phyloP scores from a whole-genome alignment of 768 basidiomycete species.

The Cyathus striatus region DNA sequence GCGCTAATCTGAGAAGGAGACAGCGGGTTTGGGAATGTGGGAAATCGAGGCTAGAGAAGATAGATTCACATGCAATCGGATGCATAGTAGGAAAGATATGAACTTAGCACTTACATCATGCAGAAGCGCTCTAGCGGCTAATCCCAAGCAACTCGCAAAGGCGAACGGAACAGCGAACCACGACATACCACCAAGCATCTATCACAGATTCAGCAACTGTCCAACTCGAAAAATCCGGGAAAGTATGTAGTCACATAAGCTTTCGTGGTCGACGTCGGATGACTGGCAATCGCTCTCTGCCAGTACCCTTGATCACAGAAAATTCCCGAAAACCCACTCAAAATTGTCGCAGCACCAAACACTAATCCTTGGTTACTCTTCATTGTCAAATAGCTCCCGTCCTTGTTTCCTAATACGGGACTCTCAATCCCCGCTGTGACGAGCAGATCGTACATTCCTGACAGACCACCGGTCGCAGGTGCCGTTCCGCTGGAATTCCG shows the following conservation, averaged over 20 bases:
- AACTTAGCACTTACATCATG: conserved; percentile 18
- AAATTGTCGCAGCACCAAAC: conserved; percentile 31
- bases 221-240: background rate
- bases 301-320: conserved; percentile 36
- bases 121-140: conserved; percentile 32
- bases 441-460: conserved; percentile 41
- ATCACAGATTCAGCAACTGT: no score
- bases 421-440: conserved; percentile 35
- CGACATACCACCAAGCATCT: conserved; percentile 54
- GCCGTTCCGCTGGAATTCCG: conserved; percentile 27
- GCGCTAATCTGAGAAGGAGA: conserved; percentile 31
- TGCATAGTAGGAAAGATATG: background rate
- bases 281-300: conserved; percentile 42
- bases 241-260: conserved; percentile 44
- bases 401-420: conserved; percentile 43
- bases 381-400: conserved; percentile 54
- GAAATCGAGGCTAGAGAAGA: conserved; percentile 40
- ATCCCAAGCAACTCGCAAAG: conserved; percentile 41
- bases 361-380: conserved; percentile 42
- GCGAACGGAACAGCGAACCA: conserved; percentile 55
- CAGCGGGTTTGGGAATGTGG: conserved; percentile 43
- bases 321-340: conserved; percentile 40
- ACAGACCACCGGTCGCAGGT: conserved; percentile 30
- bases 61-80: background rate
- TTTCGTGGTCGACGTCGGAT: conserved; percentile 44